Percentiles rank a stretch among this genome's conserved stretches.
Conservation (phyloP, 1,284 basidiomycete species). For the Ceratobasidium sp. region DNA sequence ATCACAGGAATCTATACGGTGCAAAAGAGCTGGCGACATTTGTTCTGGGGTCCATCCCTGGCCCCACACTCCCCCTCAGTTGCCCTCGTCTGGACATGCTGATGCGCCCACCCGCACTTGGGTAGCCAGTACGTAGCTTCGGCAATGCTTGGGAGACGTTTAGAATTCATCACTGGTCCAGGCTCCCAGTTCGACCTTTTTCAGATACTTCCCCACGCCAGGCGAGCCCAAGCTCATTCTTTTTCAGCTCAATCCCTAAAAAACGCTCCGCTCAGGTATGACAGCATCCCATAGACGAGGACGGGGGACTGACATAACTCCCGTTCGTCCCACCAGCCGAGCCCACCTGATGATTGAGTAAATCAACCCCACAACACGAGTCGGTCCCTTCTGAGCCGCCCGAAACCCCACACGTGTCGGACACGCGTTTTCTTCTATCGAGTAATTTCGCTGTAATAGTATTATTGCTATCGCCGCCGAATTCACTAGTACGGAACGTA, state of each 20-base stretch:
- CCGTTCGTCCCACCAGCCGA: neutral
- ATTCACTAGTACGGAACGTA: neutral
- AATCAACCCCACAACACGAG: constrained; percentile 9
- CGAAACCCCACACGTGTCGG: constrained; percentile 22
- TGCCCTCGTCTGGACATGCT: too few species aligned
- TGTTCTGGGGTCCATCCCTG: too few species aligned
- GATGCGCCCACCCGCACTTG: too few species aligned
- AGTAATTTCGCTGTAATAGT: constrained; percentile 9
- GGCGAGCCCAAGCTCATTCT: neutral
- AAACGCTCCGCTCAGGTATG: neutral
- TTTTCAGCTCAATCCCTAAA: neutral
- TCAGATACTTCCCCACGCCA: neutral
- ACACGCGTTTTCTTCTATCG: constrained; percentile 24
- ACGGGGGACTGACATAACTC: neutral
- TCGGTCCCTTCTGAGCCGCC: constrained; percentile 14
- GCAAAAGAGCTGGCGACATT: too few species aligned
- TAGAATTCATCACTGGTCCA: too few species aligned
- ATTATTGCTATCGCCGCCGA: constrained; percentile 36
- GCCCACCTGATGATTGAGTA: neutral
- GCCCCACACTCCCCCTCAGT: too few species aligned
- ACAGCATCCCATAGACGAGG: neutral
- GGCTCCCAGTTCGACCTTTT: neutral
- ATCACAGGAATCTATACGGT: neutral
- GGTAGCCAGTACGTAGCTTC: too few species aligned
- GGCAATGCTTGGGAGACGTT: too few species aligned